Conservation (phyloP, 2,329 filamentous ascomycete species). For the Pseudocercospora ulei region DNA sequence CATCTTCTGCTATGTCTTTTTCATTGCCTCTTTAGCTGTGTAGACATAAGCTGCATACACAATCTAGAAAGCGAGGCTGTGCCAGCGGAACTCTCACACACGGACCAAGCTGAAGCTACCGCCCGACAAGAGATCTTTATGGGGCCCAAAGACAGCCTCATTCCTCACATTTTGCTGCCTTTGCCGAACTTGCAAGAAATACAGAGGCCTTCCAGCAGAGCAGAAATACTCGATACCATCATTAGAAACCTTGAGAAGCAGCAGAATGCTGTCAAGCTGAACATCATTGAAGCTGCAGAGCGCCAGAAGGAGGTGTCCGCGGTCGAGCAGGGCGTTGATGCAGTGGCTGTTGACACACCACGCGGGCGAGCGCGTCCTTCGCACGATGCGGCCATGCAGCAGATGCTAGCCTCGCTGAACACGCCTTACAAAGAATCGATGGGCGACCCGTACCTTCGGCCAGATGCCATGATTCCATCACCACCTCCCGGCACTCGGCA, state of each 20-base stretch:
- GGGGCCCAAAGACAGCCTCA: constrained; percentile 12
- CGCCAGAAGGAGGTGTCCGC: neutral
- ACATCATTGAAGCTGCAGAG: constrained; percentile 19
- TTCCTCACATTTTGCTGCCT: constrained; percentile 20
- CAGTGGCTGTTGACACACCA: constrained; percentile 1
- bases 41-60: too few relatives aligned
- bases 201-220: constrained; percentile 14
- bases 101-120: neutral
- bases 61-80: too few relatives aligned
- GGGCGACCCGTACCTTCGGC: constrained; percentile 16
- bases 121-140: neutral
- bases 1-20: too few relatives aligned
- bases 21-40: too few relatives aligned
- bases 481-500: constrained; percentile 12
- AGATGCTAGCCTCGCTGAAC: constrained; percentile 18
- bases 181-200: constrained; percentile 16
- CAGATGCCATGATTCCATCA: neutral
- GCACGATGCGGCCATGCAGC: constrained; percentile 2
- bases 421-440: constrained; percentile 17
- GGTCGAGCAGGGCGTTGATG: constrained; percentile 1
- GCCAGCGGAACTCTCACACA: too few relatives aligned
- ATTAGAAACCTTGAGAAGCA: constrained; percentile 24
- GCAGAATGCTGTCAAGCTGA: constrained; percentile 15
- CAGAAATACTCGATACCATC: constrained; percentile 22
- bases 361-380: neutral